A percentile compares a stretch with the other conserved stretches of the same genome.
Conservation (phyloP, 2,329 filamentous ascomycete genomes). For the Neopestalotiopsis rosae region DNA sequence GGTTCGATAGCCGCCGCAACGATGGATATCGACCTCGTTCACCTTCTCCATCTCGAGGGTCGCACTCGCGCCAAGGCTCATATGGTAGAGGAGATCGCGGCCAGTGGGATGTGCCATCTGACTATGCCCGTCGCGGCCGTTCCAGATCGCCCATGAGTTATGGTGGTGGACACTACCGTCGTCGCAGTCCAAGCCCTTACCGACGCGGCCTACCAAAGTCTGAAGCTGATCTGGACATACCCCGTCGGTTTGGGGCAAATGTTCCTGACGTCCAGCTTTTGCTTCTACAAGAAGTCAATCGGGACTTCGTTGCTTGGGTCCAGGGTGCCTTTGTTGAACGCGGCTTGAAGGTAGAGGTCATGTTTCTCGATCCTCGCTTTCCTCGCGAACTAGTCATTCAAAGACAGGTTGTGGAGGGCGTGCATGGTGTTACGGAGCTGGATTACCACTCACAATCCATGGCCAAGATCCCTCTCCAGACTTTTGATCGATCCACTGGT, state of each 20-base stretch:
- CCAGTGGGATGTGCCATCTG: constrained; percentile 34
- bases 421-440: constrained; percentile 82
- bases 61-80: constrained; percentile 41
- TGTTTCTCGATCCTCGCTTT: constrained; percentile 79
- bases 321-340: constrained; percentile 76
- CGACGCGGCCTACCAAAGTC: constrained; percentile 47
- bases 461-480: constrained; percentile 79
- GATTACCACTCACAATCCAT: constrained; percentile 71
- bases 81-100: constrained; percentile 42
- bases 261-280: constrained; percentile 92
- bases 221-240: constrained; percentile 69
- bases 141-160: constrained; percentile 70
- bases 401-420: constrained; percentile 86
- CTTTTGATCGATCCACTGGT: constrained; percentile 83
- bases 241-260: constrained; percentile 73
- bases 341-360: constrained; percentile 76
- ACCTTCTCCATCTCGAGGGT: constrained; percentile 33
- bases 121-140: constrained; percentile 58
- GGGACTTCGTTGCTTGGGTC: constrained; percentile 83
- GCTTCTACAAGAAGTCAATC: constrained; percentile 76
- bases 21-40: constrained; percentile 33
- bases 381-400: constrained; percentile 81
- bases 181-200: constrained; percentile 73
- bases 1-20: constrained; percentile 28
- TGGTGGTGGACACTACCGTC: constrained; percentile 60